Base-by-base conservation (phyloP, 495 filamentous ascomycete genomes). In the Aspergillus leporis region DNA sequence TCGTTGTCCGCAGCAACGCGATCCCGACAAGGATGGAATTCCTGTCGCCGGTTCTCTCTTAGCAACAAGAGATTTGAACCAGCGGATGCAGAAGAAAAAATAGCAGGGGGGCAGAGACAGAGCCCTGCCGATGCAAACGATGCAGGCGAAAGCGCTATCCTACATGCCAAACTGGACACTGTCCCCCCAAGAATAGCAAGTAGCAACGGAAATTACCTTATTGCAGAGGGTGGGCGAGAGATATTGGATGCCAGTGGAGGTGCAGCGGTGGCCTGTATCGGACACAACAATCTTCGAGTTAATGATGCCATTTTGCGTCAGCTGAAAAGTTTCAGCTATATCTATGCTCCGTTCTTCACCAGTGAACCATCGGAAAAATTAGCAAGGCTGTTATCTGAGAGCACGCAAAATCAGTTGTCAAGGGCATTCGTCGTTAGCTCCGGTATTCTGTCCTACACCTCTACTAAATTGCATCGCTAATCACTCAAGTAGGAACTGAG, bases 221-320 rank as follows among this genome's bases (percentile, higher is more conserved):
- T 41, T 6, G 14, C 38, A 18, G 38, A 41, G 38, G 38, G 14
- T 41, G 38, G 38, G 16, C 38, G 14, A 18, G 38, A 16, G 13
- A 77, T 88, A 54, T 71, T 87, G 31, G 84, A 87, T 59, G 80
- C 78, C 6, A 68, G 55, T 49, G 64, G 69, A 25, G 73, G 73
- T 21, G 70, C 72, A 2, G 72, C 72, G 0, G 73, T 76, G 18
- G 53, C 69, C 1, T 69, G 67, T 49, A 28, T 63, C 5, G 61
- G 61, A 6, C 61, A 63, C 32, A 63, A 63, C 31, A 52, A 63
- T 10, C 14, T 53, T 28, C 69, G 41, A 56, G 70, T 56, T 59
- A 72, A 61, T 41, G 53, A 51, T 57, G 73, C 60, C 2, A 53
- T 52, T 63, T 62, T 47, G 64, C 73, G 40, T 47, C 78, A 81